A percentile compares a stretch with the other conserved stretches of the same genome.
These are phyloP conservation scores for Nepenthes gracilis DNA, from an alignment of 148 eudicot species.

Conservation along the genomic window DNA sequence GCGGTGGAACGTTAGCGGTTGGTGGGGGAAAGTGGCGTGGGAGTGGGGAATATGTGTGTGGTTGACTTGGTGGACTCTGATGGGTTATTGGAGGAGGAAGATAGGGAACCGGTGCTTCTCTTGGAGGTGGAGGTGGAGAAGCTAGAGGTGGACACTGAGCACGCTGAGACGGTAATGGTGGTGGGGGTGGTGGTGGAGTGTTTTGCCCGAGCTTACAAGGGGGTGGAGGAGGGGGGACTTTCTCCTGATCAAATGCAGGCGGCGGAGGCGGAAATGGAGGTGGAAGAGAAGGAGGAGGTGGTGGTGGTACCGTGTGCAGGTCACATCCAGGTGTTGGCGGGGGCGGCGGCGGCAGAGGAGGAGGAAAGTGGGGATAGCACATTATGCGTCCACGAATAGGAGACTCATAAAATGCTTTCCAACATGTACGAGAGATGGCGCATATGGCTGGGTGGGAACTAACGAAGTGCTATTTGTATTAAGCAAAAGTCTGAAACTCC, in stretches of 20 bases:
- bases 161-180: background rate
- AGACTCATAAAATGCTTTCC: background rate
- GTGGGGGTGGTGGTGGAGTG: no score
- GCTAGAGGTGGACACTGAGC: background rate
- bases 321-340: background rate
- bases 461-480: background rate
- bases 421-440: background rate
- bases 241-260: background rate
- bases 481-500: background rate
- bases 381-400: background rate
- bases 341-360: background rate
- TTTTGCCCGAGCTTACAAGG: no score
- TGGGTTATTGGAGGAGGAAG: no score
- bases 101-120: no score
- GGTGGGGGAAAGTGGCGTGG: background rate
- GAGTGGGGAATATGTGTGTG: no score
- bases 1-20: background rate
- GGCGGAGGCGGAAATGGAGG: background rate
- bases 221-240: background rate
- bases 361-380: background rate
- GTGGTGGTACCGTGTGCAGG: background rate
- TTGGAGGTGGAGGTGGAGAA: background rate
- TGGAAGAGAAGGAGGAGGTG: no score
- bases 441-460: background rate
- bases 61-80: no score